These are phyloP conservation scores for Xerocomus spinulosus DNA, from an alignment of 768 basidiomycete genomes.

Conservation along the genomic window DNA sequence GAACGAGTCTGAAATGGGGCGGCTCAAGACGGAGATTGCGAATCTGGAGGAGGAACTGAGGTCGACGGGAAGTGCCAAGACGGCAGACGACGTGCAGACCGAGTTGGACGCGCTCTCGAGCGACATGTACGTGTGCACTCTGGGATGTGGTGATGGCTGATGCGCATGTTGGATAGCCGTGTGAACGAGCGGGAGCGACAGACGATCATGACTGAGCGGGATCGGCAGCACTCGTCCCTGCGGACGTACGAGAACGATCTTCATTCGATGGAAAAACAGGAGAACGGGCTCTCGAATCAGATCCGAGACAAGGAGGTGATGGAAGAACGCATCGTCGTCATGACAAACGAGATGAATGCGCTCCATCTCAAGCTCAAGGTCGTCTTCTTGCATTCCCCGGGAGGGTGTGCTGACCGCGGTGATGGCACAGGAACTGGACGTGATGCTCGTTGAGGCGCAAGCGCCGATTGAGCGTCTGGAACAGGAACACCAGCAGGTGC, in stretches of 20 bases:
- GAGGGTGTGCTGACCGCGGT: background rate
- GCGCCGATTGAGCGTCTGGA: slow-evolving; percentile 64
- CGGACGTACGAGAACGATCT: slow-evolving; percentile 57
- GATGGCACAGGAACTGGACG: slow-evolving; percentile 54
- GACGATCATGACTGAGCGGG: slow-evolving; percentile 52
- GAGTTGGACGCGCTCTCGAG: slow-evolving; percentile 62
- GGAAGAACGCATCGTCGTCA: slow-evolving; percentile 52
- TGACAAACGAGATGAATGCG: slow-evolving; percentile 52
- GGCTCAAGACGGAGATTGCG: slow-evolving; percentile 55
- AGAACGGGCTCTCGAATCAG: slow-evolving; percentile 52
- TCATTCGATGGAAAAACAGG: slow-evolving; percentile 57
- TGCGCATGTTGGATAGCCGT: slow-evolving; percentile 41
- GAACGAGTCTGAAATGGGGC: slow-evolving; percentile 54
- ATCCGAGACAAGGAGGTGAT: slow-evolving; percentile 53
- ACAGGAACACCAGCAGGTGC: slow-evolving; percentile 44
- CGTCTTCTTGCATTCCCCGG: background rate
- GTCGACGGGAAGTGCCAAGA: slow-evolving; percentile 71
- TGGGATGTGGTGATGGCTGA: background rate
- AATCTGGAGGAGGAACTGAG: slow-evolving; percentile 66
- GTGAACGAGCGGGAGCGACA: slow-evolving; percentile 60
- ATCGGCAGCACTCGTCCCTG: slow-evolving; percentile 50
- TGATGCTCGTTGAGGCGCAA: slow-evolving; percentile 54
- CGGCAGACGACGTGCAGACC: slow-evolving; percentile 78
- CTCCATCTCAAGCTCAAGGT: slow-evolving; percentile 52
- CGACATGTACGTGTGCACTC: slow-evolving; percentile 29